Evolutionary conservation across 768 basidiomycete species (phyloP).

Genomic region (Cantharellus anzutake): DNA sequence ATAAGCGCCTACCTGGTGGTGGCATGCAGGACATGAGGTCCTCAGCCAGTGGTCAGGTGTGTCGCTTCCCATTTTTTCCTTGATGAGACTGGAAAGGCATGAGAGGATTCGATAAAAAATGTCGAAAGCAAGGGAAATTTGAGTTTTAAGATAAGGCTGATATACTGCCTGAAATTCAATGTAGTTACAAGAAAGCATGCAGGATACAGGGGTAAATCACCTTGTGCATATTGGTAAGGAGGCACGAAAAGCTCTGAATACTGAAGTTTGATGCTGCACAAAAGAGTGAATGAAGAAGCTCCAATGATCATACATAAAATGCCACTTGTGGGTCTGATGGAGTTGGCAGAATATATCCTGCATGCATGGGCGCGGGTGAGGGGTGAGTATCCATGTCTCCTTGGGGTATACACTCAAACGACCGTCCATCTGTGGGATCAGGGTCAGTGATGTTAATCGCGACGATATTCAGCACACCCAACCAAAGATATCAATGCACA

Average conservation of each 20-base stretch:
- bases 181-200: no score
- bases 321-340: not conserved
- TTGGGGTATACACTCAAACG: not conserved
- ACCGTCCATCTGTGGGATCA: not conserved
- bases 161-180: conserved; percentile 14
- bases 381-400: not conserved
- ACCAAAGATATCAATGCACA: no score
- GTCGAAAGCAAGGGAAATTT: conserved; percentile 20
- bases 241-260: conserved; percentile 14
- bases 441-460: no score
- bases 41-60: conserved; percentile 17
- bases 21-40: conserved; percentile 22
- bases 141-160: not conserved
- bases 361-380: not conserved
- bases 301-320: not conserved
- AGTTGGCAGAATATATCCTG: not conserved
- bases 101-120: conserved; percentile 17
- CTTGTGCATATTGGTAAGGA: conserved; percentile 14
- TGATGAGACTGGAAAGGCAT: conserved; percentile 12
- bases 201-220: conserved; percentile 6
- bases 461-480: no score
- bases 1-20: conserved; percentile 4
- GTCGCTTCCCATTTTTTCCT: conserved; percentile 14
- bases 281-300: not conserved
- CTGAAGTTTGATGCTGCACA: conserved; percentile 8